These are phyloP conservation scores for Limnomonas spitsbergensis DNA, from an alignment of 139 green algal genomes.

Conservation along the genomic window DNA sequence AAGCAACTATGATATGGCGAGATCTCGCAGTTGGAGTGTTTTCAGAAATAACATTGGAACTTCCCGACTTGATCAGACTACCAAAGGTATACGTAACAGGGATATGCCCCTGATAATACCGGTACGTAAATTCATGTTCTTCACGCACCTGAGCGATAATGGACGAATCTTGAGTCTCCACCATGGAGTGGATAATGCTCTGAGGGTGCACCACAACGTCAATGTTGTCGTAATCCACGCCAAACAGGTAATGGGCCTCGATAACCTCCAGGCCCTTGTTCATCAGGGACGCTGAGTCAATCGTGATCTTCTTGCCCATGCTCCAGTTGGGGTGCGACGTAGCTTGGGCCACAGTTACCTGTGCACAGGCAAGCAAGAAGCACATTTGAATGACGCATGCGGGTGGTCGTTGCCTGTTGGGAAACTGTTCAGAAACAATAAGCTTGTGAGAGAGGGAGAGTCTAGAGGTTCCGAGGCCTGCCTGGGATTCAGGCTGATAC, in stretches of 20 bases:
- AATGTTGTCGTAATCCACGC: conserved; percentile 95
- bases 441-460: no score
- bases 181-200: conserved; percentile 99
- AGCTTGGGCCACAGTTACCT: conserved; percentile 57
- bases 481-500: no score
- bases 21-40: no score
- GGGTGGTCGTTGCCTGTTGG: no score
- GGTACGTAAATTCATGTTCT: no score
- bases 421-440: no score
- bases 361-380: neutral
- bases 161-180: conserved; percentile 92
- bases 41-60: no score
- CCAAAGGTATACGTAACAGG: no score
- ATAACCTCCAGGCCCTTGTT: conserved; percentile 85
- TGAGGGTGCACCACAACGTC: conserved; percentile 99
- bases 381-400: neutral
- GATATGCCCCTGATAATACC: no score
- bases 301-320: conserved; percentile 98
- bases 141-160: conserved; percentile 94
- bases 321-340: conserved; percentile 88
- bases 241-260: conserved; percentile 96
- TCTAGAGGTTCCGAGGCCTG: no score
- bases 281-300: conserved; percentile 97
- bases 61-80: no score
- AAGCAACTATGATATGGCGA: no score